These are phyloP conservation scores for Furcasterigmium sp. DNA, from an alignment of 2,329 filamentous ascomycete genomes.

Conservation along the genomic window DNA sequence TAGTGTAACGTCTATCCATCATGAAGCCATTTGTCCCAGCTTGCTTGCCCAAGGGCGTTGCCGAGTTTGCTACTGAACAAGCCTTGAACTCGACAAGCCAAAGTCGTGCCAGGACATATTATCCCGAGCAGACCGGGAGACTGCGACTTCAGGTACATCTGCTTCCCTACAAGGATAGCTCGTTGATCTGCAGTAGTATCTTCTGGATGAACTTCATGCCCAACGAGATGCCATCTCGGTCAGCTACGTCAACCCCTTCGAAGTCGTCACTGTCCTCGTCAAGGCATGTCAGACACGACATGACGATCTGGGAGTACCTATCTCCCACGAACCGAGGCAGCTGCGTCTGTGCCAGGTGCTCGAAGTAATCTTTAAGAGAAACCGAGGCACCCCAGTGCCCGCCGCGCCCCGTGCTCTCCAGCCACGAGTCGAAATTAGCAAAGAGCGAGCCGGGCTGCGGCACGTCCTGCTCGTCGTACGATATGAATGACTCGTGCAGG, in stretches of 20 bases:
- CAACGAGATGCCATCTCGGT: not conserved
- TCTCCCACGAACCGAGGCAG: not conserved
- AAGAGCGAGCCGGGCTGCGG: not conserved
- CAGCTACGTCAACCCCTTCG: not conserved
- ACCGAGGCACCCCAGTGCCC: not conserved
- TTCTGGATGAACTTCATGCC: not conserved
- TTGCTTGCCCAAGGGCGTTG: too few relatives aligned
- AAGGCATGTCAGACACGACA: constrained; percentile 27
- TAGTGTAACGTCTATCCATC: too few relatives aligned
- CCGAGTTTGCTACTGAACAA: too few relatives aligned
- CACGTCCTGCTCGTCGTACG: constrained; percentile 9
- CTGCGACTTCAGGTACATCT: too few relatives aligned
- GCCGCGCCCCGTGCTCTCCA: not conserved
- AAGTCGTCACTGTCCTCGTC: constrained; percentile 19
- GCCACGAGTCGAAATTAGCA: not conserved
- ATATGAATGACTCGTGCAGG: constrained; percentile 33
- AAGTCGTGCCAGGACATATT: too few relatives aligned
- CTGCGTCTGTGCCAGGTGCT: not conserved
- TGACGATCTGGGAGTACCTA: constrained; percentile 21
- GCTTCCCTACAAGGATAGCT: too few relatives aligned
- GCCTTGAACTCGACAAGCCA: too few relatives aligned
- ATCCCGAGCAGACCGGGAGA: too few relatives aligned
- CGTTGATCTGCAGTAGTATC: not conserved
- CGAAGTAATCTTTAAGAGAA: not conserved
- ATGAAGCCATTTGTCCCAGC: too few relatives aligned